A percentile compares a stretch with the other conserved stretches of the same genome.
Conservation (phyloP, 1,284 basidiomycete species). For the Microbotryum scabiosae region DNA sequence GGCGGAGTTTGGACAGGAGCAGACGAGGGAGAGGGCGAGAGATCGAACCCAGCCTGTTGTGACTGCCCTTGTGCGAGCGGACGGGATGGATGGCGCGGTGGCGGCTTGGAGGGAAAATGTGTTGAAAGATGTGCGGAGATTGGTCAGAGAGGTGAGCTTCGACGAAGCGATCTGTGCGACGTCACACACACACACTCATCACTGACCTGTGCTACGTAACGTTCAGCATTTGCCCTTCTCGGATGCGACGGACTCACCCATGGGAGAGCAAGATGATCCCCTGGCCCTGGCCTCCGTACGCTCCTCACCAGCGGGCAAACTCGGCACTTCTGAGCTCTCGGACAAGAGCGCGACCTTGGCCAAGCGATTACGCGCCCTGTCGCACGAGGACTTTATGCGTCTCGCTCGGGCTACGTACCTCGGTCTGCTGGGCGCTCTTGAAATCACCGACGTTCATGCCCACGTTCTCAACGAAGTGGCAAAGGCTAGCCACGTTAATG, state of each 20-base stretch:
- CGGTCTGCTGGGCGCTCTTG: conserved; percentile 60
- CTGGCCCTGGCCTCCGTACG: conserved; percentile 18
- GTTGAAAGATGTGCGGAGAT: conserved; percentile 55
- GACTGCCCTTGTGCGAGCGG: conserved; percentile 64
- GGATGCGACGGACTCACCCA: conserved; percentile 7
- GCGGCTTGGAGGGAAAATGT: conserved; percentile 69
- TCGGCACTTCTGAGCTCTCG: conserved; percentile 27
- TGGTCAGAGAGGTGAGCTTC: conserved; percentile 46
- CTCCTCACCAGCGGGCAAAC: conserved; percentile 1
- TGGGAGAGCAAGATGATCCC: conserved; percentile 23
- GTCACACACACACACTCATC: neutral
- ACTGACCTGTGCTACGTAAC: neutral
- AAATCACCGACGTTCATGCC: conserved; percentile 61
- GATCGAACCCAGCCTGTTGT: conserved; percentile 53
- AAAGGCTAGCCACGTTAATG: conserved; percentile 33
- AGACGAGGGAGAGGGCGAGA: conserved; percentile 32
- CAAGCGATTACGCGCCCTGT: conserved; percentile 57
- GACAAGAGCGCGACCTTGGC: conserved; percentile 46
- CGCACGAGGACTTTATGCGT: conserved; percentile 59
- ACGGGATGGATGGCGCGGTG: conserved; percentile 60
- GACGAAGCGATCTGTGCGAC: neutral
- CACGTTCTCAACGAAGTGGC: conserved; percentile 56
- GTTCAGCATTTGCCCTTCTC: conserved; percentile 18
- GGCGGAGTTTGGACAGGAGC: conserved; percentile 37
- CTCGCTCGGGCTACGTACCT: conserved; percentile 58